A percentile compares a stretch with the other conserved stretches of the same genome.
Evolutionary conservation across 2,329 filamentous ascomycete genomes (phyloP).

Genomic region (Trichoderma citrinoviride): DNA sequence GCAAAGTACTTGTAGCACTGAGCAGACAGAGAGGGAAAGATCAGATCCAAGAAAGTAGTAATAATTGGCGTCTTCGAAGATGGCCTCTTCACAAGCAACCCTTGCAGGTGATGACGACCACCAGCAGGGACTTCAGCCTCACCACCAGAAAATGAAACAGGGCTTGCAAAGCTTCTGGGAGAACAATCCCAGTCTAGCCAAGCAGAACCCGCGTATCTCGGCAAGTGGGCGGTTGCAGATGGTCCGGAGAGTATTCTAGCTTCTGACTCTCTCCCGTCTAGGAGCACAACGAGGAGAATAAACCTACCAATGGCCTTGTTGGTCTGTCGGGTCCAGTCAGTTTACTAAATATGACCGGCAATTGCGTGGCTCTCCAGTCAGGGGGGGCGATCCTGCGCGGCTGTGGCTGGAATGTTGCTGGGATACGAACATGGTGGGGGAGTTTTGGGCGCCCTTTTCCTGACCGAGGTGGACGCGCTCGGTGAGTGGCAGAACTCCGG

Average conservation of each 20-base stretch:
- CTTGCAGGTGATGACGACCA: constrained; percentile 14
- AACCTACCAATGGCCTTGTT: constrained; percentile 12
- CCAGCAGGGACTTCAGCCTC: not conserved
- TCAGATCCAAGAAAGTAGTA: not conserved
- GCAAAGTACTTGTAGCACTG: not conserved
- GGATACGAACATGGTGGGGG: not conserved
- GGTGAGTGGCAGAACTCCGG: constrained; percentile 31
- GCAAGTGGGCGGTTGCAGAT: constrained; percentile 1
- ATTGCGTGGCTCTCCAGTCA: constrained; percentile 19
- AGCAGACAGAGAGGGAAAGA: not conserved
- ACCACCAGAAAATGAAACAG: constrained; percentile 8
- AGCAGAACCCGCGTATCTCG: constrained; percentile 1
- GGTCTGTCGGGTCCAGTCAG: not conserved
- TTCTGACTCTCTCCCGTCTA: not conserved
- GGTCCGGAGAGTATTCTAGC: constrained; percentile 16
- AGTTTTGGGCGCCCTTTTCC: not conserved
- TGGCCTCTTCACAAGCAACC: constrained; percentile 1
- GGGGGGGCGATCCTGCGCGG: not conserved
- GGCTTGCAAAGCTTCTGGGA: not conserved
- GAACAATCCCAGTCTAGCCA: not conserved
- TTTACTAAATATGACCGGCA: not conserved
- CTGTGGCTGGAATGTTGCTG: constrained; percentile 2
- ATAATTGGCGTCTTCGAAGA: not conserved
- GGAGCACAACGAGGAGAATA: not conserved
- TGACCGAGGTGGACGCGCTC: constrained; percentile 17